These are phyloP conservation scores for Tricholoma sp. DNA, from an alignment of 768 basidiomycete species.

Conservation along the genomic window DNA sequence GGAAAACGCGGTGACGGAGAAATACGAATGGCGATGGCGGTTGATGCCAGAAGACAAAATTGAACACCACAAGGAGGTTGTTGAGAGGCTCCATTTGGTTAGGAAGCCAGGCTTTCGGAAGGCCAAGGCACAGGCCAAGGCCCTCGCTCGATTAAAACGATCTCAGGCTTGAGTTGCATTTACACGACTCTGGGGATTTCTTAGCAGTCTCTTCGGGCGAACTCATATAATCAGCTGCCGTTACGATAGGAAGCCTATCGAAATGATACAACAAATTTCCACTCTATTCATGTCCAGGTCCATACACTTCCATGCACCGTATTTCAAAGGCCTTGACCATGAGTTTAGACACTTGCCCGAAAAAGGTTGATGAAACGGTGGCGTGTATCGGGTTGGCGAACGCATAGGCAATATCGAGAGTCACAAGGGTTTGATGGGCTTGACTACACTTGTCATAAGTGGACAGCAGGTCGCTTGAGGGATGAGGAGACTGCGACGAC, in stretches of 20 bases:
- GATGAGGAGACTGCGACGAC: slow-evolving; percentile 35
- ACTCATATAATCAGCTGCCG: not conserved
- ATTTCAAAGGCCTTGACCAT: slow-evolving; percentile 95
- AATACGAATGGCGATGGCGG: not conserved
- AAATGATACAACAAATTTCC: not conserved
- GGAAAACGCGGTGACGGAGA: too few relatives aligned
- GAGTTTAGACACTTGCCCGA: slow-evolving; percentile 78
- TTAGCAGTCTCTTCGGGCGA: too few relatives aligned
- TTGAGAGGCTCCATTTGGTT: not conserved
- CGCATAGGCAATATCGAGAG: slow-evolving; percentile 78
- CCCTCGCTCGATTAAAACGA: too few relatives aligned
- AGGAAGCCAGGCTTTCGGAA: not conserved
- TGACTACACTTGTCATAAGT: slow-evolving; percentile 11
- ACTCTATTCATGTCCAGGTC: slow-evolving; percentile 20
- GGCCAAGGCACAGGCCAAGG: not conserved
- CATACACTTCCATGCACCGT: slow-evolving; percentile 72
- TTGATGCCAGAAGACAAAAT: not conserved
- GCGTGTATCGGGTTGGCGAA: slow-evolving; percentile 88
- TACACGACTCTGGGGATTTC: too few relatives aligned
- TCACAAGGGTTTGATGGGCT: slow-evolving; percentile 66
- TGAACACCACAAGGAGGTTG: not conserved
- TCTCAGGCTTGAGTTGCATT: too few relatives aligned
- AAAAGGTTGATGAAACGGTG: slow-evolving; percentile 76
- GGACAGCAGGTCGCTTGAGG: slow-evolving; percentile 19
- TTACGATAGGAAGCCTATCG: not conserved